These are phyloP conservation scores for Saturnispora ahearnii DNA, from an alignment of 805 yeast species.

Conservation along the genomic window DNA sequence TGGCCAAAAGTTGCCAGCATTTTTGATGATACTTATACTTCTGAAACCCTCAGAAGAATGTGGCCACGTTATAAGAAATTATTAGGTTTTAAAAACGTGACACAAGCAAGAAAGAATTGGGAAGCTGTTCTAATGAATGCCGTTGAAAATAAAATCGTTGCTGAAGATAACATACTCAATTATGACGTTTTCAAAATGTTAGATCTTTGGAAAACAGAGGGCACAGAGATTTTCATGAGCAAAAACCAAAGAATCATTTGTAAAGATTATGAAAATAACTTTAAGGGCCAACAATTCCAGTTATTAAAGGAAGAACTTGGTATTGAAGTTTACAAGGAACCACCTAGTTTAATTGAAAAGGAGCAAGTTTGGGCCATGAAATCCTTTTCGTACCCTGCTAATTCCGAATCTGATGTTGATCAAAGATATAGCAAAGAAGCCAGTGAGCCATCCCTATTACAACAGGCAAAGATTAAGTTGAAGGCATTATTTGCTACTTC, in stretches of 20 bases:
- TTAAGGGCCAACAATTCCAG: slow-evolving; percentile 35
- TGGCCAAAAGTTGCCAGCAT: slow-evolving; percentile 53
- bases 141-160: slow-evolving; percentile 46
- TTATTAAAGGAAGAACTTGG: slow-evolving; percentile 23
- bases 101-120: slow-evolving; percentile 49
- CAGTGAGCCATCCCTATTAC: slow-evolving; percentile 19
- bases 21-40: slow-evolving; percentile 33
- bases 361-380: slow-evolving; percentile 44
- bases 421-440: slow-evolving; percentile 5
- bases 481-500: slow-evolving; percentile 54
- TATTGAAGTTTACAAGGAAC: slow-evolving; percentile 38
- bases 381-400: slow-evolving; percentile 33
- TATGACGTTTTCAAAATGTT: slow-evolving; percentile 45
- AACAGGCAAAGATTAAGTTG: slow-evolving; percentile 34
- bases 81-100: slow-evolving; percentile 52
- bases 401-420: slow-evolving; percentile 12
- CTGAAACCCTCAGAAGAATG: slow-evolving; percentile 43
- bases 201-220: slow-evolving; percentile 53
- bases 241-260: slow-evolving; percentile 24
- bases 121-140: slow-evolving; percentile 53
- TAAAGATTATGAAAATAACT: slow-evolving; percentile 38
- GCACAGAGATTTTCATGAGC: slow-evolving; percentile 26
- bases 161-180: slow-evolving; percentile 39
- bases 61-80: slow-evolving; percentile 62
- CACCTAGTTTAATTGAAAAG: slow-evolving; percentile 60